Evolutionary conservation across 148 eudicot species (phyloP).

Genomic region (Polygonum maritimum): DNA sequence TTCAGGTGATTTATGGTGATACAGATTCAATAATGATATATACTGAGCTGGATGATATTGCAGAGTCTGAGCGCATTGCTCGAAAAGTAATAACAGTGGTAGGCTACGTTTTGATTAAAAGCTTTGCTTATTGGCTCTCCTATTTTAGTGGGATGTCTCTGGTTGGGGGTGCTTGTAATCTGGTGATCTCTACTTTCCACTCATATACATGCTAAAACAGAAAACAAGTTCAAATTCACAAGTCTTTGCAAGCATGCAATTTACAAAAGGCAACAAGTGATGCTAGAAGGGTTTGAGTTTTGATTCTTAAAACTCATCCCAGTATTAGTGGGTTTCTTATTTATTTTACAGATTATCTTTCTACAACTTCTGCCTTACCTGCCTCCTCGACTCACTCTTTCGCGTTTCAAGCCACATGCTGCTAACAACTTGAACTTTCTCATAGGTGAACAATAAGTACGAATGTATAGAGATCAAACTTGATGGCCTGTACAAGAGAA

Average conservation of each 20-base stretch:
- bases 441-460: slow-evolving; percentile 87
- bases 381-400: neutral
- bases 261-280: neutral
- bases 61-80: slow-evolving; percentile 65
- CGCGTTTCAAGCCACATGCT: neutral
- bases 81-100: slow-evolving; percentile 90
- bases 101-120: neutral
- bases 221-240: neutral
- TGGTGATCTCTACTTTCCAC: neutral
- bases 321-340: neutral
- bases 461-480: slow-evolving; percentile 87
- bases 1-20: slow-evolving; percentile 96
- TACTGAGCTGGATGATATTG: slow-evolving; percentile 88
- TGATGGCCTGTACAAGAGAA: slow-evolving; percentile 94
- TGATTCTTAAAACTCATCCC: neutral
- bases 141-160: neutral
- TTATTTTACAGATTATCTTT: neutral
- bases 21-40: slow-evolving; percentile 99
- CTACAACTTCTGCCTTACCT: neutral
- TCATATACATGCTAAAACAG: neutral
- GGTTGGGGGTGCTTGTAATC: neutral
- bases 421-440: neutral
- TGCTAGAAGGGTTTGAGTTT: neutral
- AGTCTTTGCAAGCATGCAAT: neutral
- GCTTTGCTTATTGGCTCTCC: neutral